These are phyloP conservation scores for Suillus plorans DNA, from an alignment of 768 basidiomycete genomes.

Conservation along the genomic window DNA sequence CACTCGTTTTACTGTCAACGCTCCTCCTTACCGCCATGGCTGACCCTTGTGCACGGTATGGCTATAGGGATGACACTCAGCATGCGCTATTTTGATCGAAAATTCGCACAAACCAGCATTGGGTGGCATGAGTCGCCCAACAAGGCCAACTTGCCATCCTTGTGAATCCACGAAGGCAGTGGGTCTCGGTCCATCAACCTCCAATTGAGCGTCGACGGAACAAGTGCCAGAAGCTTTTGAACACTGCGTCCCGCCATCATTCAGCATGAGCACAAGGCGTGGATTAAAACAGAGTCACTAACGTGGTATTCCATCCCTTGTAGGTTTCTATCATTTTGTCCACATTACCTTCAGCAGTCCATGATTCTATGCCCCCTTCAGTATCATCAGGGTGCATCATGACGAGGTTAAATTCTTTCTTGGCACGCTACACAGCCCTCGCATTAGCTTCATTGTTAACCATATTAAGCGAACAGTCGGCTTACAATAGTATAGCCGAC, in stretches of 20 bases:
- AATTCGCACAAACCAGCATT: slow-evolving; percentile 39
- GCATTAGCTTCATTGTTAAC: neutral
- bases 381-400: slow-evolving; percentile 41
- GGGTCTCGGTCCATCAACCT: slow-evolving; percentile 50
- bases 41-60: slow-evolving; percentile 55
- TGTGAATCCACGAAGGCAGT: slow-evolving; percentile 50
- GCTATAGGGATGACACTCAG: slow-evolving; percentile 26
- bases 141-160: slow-evolving; percentile 41
- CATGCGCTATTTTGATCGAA: neutral
- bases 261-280: neutral
- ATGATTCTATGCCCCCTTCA: slow-evolving; percentile 36
- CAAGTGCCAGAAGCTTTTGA: slow-evolving; percentile 43
- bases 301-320: slow-evolving; percentile 50
- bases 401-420: slow-evolving; percentile 47
- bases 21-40: slow-evolving; percentile 47
- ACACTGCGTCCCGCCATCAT: slow-evolving; percentile 29
- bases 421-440: slow-evolving; percentile 26
- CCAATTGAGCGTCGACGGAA: slow-evolving; percentile 46
- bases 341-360: slow-evolving; percentile 41
- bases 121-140: slow-evolving; percentile 60
- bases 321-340: slow-evolving; percentile 49
- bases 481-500: slow-evolving; percentile 48
- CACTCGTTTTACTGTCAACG: neutral
- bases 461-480: slow-evolving; percentile 3
- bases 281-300: slow-evolving; percentile 8